phyloP scores from a whole-genome alignment of 1,284 basidiomycete genomes.

The Cryptococcus sp. region DNA sequence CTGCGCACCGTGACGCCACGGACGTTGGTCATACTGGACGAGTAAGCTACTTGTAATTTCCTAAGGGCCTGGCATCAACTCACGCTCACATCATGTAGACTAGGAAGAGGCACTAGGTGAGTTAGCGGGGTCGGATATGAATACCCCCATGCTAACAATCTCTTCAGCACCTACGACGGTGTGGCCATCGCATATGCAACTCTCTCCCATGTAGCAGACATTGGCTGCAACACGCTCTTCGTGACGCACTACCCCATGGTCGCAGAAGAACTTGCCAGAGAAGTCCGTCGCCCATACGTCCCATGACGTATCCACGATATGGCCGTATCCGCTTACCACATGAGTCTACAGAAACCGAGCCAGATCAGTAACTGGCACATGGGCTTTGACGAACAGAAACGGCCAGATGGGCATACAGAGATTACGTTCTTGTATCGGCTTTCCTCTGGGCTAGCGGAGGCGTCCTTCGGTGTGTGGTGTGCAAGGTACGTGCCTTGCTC shows the following conservation, averaged over 20 bases:
- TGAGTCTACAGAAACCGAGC: conserved; percentile 10
- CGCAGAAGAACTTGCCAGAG: conserved; percentile 58
- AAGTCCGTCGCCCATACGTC: conserved; percentile 40
- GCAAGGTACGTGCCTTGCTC: conserved; percentile 54
- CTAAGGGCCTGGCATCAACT: neutral
- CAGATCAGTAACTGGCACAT: conserved; percentile 74
- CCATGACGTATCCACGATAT: neutral
- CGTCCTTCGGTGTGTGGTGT: conserved; percentile 86
- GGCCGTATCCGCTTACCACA: neutral
- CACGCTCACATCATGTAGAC: conserved; percentile 15
- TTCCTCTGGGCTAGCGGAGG: conserved; percentile 66
- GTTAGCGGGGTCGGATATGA: neutral
- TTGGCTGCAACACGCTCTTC: conserved; percentile 78
- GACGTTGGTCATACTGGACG: conserved; percentile 80
- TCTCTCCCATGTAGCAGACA: conserved; percentile 65
- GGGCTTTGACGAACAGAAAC: conserved; percentile 61
- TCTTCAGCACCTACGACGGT: conserved; percentile 44
- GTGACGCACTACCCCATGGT: conserved; percentile 83
- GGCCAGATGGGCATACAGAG: conserved; percentile 64
- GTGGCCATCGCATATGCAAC: conserved; percentile 59
- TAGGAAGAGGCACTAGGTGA: conserved; percentile 44
- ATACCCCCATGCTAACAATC: neutral
- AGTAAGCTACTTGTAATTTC: conserved; percentile 30
- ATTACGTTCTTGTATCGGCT: conserved; percentile 83
- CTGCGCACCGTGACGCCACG: conserved; percentile 65